These are phyloP conservation scores for Endocalyx cinctus DNA, from an alignment of 2,329 filamentous ascomycete genomes.

Conservation along the genomic window DNA sequence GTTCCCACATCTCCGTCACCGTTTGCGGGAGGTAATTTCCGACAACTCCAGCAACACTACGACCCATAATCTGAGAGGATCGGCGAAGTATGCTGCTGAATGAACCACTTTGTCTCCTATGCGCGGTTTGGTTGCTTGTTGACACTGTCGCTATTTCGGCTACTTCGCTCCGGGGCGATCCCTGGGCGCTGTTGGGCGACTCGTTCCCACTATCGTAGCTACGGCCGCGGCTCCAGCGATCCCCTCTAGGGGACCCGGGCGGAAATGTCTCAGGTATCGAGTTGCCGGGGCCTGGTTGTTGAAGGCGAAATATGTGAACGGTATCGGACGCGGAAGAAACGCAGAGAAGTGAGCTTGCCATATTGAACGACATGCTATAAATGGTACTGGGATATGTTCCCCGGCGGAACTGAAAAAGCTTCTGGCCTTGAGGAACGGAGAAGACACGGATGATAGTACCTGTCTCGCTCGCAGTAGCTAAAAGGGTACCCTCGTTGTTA, in stretches of 20 bases:
- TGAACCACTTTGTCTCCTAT: constrained; percentile 61
- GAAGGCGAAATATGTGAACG: constrained; percentile 89
- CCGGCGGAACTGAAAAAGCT: constrained; percentile 91
- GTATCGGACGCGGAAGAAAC: constrained; percentile 96
- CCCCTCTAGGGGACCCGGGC: constrained; percentile 36
- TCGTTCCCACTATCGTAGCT: constrained; percentile 53
- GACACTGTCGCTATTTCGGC: too few species aligned
- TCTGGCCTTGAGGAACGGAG: constrained; percentile 82
- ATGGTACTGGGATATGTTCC: constrained; percentile 95
- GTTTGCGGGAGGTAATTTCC: constrained; percentile 90
- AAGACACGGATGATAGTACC: constrained; percentile 97
- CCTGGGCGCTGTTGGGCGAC: constrained; percentile 41
- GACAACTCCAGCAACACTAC: constrained; percentile 80
- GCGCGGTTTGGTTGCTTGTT: constrained; percentile 19
- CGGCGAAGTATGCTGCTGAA: constrained; percentile 88
- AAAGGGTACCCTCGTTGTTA: constrained; percentile 84
- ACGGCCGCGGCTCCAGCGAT: constrained; percentile 50
- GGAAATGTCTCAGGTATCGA: constrained; percentile 32
- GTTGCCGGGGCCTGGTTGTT: constrained; percentile 36
- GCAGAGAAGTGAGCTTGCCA: constrained; percentile 85
- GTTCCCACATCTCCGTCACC: constrained; percentile 98
- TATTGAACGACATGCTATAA: constrained; percentile 98
- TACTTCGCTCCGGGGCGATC: constrained; percentile 44
- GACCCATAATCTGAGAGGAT: constrained; percentile 90
- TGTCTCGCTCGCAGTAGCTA: constrained; percentile 94